Conservation (phyloP, 2,329 filamentous ascomycete species). For the Clonostachys rosea region DNA sequence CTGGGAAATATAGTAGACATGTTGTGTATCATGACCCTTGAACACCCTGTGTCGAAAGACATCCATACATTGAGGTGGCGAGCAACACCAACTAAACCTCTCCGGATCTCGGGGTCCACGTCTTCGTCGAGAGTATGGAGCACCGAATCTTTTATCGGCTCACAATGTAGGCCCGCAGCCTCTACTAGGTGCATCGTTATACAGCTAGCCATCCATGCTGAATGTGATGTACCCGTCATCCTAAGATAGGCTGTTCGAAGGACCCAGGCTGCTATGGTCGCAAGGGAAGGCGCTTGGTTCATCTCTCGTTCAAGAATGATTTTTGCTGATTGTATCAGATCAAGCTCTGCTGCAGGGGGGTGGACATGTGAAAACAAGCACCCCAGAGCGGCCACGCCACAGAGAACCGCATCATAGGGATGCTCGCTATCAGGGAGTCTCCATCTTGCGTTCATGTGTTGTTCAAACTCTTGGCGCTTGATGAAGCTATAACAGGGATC, state of each 20-base stretch:
- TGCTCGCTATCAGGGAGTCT: slow-evolving; percentile 7
- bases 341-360: slow-evolving; percentile 32
- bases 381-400: slow-evolving; percentile 50
- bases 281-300: slow-evolving; percentile 21
- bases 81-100: slow-evolving; percentile 42
- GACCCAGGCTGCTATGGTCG: slow-evolving; percentile 42
- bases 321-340: slow-evolving; percentile 39
- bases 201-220: slow-evolving; percentile 52
- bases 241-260: slow-evolving; percentile 49
- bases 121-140: slow-evolving; percentile 8
- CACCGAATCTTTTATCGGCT: slow-evolving; percentile 18
- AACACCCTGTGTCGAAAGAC: slow-evolving; percentile 53
- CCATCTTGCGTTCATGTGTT: background rate
- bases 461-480: slow-evolving; percentile 11
- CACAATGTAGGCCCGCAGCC: slow-evolving; percentile 41
- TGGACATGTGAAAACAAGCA: slow-evolving; percentile 41
- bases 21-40: slow-evolving; percentile 41
- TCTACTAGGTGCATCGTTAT: slow-evolving; percentile 54
- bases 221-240: slow-evolving; percentile 46
- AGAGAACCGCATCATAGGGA: slow-evolving; percentile 41
- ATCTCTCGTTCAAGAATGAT: slow-evolving; percentile 35
- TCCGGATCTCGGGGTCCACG: slow-evolving; percentile 28
- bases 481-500: slow-evolving; percentile 48
- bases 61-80: slow-evolving; percentile 56
- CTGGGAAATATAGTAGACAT: slow-evolving; percentile 34